Conservation (phyloP, 2,329 filamentous ascomycete genomes). For the Neofusicoccum parvum region DNA sequence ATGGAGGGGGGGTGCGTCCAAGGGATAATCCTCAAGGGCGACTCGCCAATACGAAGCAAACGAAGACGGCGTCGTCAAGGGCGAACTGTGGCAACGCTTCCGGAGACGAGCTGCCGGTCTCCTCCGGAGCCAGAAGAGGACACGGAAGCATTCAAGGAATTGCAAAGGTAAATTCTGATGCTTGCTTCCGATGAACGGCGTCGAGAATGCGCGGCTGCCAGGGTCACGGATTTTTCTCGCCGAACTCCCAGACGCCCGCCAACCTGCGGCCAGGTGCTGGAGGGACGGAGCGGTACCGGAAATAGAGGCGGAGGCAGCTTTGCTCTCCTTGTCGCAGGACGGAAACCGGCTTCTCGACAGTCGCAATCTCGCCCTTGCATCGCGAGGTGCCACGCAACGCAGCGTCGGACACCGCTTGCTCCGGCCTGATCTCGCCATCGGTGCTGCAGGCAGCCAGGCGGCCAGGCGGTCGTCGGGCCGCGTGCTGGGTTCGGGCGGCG, state of each 20-base stretch:
- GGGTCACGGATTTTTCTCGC: too few relatives aligned
- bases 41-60: not conserved
- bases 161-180: not conserved
- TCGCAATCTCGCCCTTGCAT: slow-evolving; percentile 17
- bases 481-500: not conserved
- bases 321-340: not conserved
- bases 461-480: not conserved
- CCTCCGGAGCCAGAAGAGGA: not conserved
- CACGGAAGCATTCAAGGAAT: not conserved
- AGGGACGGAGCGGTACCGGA: not conserved
- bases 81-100: not conserved
- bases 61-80: too few relatives aligned
- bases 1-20: too few relatives aligned
- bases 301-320: not conserved
- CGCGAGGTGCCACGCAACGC: slow-evolving; percentile 2
- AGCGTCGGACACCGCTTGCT: slow-evolving; percentile 5
- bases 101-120: not conserved
- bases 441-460: not conserved
- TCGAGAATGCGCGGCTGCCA: too few relatives aligned
- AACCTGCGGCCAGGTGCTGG: not conserved
- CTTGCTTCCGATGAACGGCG: not conserved
- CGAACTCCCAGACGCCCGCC: not conserved
- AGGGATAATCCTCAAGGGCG: not conserved
- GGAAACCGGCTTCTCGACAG: not conserved
- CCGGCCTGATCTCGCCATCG: not conserved